A percentile compares a stretch with the other conserved stretches of the same genome.
Evolutionary conservation across 1,139 yeast genomes (phyloP).

Genomic region (Eremothecium gossypii): DNA sequence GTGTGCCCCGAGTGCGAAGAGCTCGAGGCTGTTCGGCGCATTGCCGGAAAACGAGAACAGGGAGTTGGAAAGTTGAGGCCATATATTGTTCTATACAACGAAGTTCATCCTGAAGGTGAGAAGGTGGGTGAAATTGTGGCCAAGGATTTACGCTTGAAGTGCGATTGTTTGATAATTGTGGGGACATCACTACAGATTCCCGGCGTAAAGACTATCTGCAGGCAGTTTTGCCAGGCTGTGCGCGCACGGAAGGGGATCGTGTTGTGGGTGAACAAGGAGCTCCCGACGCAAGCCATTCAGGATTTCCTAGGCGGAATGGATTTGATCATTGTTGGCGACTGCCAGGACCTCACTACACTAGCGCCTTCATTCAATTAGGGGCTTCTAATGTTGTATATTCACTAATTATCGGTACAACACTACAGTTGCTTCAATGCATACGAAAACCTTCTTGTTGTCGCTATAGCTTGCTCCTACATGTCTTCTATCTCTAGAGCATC

Average conservation of each 20-base stretch:
- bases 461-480: neutral
- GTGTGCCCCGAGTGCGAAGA: slow-evolving; percentile 51
- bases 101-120: slow-evolving; percentile 81
- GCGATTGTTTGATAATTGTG: slow-evolving; percentile 72
- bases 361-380: neutral
- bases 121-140: slow-evolving; percentile 65
- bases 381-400: neutral
- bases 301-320: slow-evolving; percentile 48
- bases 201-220: slow-evolving; percentile 70
- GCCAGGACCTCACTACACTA: slow-evolving; percentile 34
- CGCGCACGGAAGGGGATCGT: slow-evolving; percentile 50
- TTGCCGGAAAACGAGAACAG: slow-evolving; percentile 63
- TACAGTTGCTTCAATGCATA: neutral
- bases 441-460: neutral
- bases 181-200: slow-evolving; percentile 85
- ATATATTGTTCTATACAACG: slow-evolving; percentile 76
- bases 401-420: neutral
- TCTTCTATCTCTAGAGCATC: slow-evolving; percentile 60
- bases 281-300: slow-evolving; percentile 40
- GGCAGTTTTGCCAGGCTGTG: slow-evolving; percentile 57
- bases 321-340: slow-evolving; percentile 48
- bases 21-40: slow-evolving; percentile 38
- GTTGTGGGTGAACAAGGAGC: slow-evolving; percentile 48
- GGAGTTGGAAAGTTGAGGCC: slow-evolving; percentile 76
- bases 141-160: slow-evolving; percentile 52